phyloP scores from a whole-genome alignment of 768 basidiomycete species.

The Boletus speciosus region DNA sequence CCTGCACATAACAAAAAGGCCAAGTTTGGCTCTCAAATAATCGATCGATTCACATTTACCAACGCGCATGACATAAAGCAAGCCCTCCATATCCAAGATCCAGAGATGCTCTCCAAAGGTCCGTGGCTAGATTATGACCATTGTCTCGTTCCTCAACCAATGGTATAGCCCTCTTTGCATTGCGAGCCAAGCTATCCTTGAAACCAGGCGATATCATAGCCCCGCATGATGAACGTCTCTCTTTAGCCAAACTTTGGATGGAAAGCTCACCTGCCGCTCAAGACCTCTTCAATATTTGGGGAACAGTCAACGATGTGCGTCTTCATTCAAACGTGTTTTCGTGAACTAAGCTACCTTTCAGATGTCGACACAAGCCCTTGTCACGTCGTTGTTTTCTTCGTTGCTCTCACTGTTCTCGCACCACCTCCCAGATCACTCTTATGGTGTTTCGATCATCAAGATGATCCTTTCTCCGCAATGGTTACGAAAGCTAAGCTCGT shows the following conservation, averaged over 20 bases:
- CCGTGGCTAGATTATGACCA: background rate
- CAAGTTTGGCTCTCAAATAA: constrained; percentile 13
- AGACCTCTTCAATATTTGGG: constrained; percentile 66
- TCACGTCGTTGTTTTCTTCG: constrained; percentile 54
- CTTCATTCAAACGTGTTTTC: background rate
- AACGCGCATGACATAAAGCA: constrained; percentile 24
- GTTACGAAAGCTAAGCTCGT: constrained; percentile 56
- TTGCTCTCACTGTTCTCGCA: constrained; percentile 60
- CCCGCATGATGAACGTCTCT: constrained; percentile 57
- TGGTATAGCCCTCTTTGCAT: constrained; percentile 40
- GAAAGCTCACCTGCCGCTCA: constrained; percentile 50
- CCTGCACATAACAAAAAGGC: constrained; percentile 19
- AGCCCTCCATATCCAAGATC: constrained; percentile 15
- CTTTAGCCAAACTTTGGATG: constrained; percentile 62
- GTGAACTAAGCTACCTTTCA: constrained; percentile 22
- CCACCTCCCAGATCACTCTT: constrained; percentile 64
- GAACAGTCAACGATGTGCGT: constrained; percentile 48
- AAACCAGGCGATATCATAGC: constrained; percentile 48
- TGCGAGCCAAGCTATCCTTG: constrained; percentile 56
- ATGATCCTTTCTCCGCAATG: constrained; percentile 53
- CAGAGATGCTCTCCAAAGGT: constrained; percentile 24
- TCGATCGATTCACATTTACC: constrained; percentile 14
- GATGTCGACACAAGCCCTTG: constrained; percentile 39
- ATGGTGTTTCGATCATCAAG: constrained; percentile 63
- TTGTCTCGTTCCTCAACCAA: background rate